Evolutionary conservation across 2,329 filamentous ascomycete species (phyloP).

Genomic region (Ceratocystis cacaofunesta): DNA sequence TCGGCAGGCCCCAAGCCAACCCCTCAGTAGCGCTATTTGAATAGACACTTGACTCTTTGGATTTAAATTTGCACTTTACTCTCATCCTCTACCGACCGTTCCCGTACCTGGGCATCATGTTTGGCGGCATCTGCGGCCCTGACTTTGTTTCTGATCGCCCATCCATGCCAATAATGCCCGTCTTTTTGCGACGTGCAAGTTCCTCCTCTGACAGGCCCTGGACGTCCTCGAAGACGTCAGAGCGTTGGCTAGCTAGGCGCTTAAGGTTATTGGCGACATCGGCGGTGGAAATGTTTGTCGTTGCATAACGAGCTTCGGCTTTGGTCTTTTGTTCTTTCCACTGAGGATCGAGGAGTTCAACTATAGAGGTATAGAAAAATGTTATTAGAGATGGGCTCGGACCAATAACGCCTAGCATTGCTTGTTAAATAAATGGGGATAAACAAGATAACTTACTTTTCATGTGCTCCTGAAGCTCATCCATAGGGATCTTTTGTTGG

Average conservation of each 20-base stretch:
- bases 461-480: slow-evolving; percentile 85
- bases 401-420: background rate
- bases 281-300: slow-evolving; percentile 69
- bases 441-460: slow-evolving; percentile 44
- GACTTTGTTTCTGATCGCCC: slow-evolving; percentile 7
- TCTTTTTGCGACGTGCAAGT: slow-evolving; percentile 58
- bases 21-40: background rate
- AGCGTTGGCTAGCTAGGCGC: slow-evolving; percentile 76
- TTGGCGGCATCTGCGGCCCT: slow-evolving; percentile 14
- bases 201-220: slow-evolving; percentile 63
- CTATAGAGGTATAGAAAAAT: slow-evolving; percentile 27
- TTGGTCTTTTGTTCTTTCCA: slow-evolving; percentile 96
- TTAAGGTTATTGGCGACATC: slow-evolving; percentile 93
- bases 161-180: slow-evolving; percentile 33
- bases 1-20: background rate
- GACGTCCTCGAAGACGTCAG: slow-evolving; percentile 68
- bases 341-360: slow-evolving; percentile 80
- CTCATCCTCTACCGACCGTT: background rate
- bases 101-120: slow-evolving; percentile 1
- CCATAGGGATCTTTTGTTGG: slow-evolving; percentile 72
- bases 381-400: slow-evolving; percentile 24
- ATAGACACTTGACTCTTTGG: background rate
- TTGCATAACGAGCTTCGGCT: slow-evolving; percentile 67
- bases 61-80: background rate
- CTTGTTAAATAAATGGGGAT: background rate